Conservation (phyloP, 192 early-diverging fungal species). For the Spinellus fusiger region DNA sequence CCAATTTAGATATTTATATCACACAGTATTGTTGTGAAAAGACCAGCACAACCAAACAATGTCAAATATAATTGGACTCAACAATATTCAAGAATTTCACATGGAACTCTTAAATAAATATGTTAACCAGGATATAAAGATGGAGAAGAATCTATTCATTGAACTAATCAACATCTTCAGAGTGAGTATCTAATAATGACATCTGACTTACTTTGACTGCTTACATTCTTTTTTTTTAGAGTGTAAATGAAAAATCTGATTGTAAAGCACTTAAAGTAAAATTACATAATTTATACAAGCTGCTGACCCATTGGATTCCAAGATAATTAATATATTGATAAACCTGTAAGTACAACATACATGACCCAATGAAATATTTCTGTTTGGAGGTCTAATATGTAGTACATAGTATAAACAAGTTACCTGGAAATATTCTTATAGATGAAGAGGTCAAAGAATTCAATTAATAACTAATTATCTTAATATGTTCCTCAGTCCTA, state of each 20-base stretch:
- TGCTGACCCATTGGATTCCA: constrained; percentile 7
- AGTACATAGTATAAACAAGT: constrained; percentile 13
- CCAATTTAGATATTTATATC: constrained; percentile 15
- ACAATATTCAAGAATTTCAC: constrained; percentile 14
- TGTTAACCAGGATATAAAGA: constrained; percentile 8
- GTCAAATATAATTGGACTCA: constrained; percentile 7
- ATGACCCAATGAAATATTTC: constrained; percentile 8
- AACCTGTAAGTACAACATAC: constrained; percentile 7
- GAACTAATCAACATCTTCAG: constrained; percentile 10
- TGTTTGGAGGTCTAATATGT: constrained; percentile 10
- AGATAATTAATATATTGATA: constrained; percentile 10
- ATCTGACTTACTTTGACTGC: constrained; percentile 10
- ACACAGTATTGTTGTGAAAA: constrained; percentile 14
- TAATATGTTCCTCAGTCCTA: neutral
- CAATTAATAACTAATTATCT: constrained; percentile 9
- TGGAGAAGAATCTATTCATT: constrained; percentile 5
- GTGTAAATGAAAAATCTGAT: constrained; percentile 11
- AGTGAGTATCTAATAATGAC: constrained; percentile 4
- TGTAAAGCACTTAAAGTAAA: constrained; percentile 14
- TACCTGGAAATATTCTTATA: constrained; percentile 12
- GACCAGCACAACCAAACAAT: constrained; percentile 6
- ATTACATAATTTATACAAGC: constrained; percentile 10
- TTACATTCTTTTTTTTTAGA: constrained; percentile 13
- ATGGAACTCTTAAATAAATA: constrained; percentile 9
- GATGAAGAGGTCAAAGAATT: constrained; percentile 16